These are phyloP conservation scores for Nakazawaea populi DNA, from an alignment of 805 yeast species.

Conservation along the genomic window DNA sequence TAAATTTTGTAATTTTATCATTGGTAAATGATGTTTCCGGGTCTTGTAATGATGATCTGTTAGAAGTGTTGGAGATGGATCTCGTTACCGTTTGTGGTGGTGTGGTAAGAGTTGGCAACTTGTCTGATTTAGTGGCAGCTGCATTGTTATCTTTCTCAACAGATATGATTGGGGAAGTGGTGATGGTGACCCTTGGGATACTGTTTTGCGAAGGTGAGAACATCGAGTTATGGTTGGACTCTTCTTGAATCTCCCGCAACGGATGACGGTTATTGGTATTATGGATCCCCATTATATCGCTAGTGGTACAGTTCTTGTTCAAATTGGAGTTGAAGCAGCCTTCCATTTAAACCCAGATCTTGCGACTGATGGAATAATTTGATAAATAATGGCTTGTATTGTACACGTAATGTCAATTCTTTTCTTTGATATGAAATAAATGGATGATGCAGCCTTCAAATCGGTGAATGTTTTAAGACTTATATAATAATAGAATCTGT, in stretches of 20 bases:
- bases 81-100: conserved; percentile 28
- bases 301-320: not conserved
- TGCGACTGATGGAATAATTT: no score
- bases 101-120: conserved; percentile 21
- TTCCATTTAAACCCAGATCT: not conserved
- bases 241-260: conserved; percentile 5
- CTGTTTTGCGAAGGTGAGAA: not conserved
- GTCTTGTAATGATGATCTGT: not conserved
- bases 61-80: conserved; percentile 13
- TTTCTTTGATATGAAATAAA: no score
- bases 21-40: not conserved
- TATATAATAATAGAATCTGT: no score
- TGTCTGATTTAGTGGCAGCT: not conserved
- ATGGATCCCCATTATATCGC: not conserved
- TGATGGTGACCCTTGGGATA: conserved; percentile 4
- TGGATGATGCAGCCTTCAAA: no score
- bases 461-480: no score
- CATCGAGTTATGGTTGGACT: not conserved
- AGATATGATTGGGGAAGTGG: conserved; percentile 3
- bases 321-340: not conserved
- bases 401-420: no score
- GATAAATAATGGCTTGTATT: no score
- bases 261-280: conserved; percentile 1
- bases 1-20: not conserved
- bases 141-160: not conserved